Percentiles rank a stretch among this genome's conserved stretches.
phyloP scores from a whole-genome alignment of 768 basidiomycete genomes.

The Candolleomyces eurysporus region DNA sequence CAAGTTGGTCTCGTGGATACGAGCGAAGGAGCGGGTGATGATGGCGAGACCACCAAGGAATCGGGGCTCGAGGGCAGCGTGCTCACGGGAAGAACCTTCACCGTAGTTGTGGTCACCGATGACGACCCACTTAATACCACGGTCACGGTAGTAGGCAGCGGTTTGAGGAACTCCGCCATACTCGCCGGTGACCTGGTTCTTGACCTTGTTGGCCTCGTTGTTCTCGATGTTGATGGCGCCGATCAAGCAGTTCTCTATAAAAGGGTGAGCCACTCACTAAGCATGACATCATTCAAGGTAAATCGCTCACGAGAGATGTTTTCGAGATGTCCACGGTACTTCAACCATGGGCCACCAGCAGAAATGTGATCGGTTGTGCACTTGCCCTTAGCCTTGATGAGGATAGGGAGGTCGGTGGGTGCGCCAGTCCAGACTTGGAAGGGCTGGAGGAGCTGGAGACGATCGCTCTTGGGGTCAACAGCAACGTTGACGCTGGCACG shows the following conservation, averaged over 20 bases:
- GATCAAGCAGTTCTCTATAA: slow-evolving; percentile 89
- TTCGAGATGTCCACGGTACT: slow-evolving; percentile 97
- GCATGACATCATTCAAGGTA: background rate
- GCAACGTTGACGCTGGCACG: slow-evolving; percentile 83
- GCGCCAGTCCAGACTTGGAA: slow-evolving; percentile 94
- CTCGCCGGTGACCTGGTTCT: slow-evolving; percentile 86
- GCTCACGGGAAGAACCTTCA: slow-evolving; percentile 97
- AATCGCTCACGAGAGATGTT: slow-evolving; percentile 85
- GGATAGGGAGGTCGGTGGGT: slow-evolving; percentile 80
- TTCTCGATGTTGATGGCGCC: slow-evolving; percentile 97
- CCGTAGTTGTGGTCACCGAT: slow-evolving; percentile 96
- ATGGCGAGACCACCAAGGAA: slow-evolving; percentile 95
- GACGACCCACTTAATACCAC: slow-evolving; percentile 95
- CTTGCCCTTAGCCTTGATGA: slow-evolving; percentile 99
- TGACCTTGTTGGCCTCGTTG: slow-evolving; percentile 93
- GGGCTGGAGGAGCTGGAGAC: slow-evolving; percentile 86
- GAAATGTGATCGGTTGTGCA: slow-evolving; percentile 98
- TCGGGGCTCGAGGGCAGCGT: slow-evolving; percentile 94
- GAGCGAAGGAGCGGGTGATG: slow-evolving; percentile 94
- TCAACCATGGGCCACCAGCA: slow-evolving; percentile 98
- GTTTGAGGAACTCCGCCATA: slow-evolving; percentile 83
- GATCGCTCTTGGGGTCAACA: slow-evolving; percentile 80
- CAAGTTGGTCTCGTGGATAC: slow-evolving; percentile 97
- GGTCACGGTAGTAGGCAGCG: slow-evolving; percentile 85
- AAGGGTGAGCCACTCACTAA: slow-evolving; percentile 9